Evolutionary conservation across 768 basidiomycete genomes (phyloP).

Genomic region (Russula abietina): DNA sequence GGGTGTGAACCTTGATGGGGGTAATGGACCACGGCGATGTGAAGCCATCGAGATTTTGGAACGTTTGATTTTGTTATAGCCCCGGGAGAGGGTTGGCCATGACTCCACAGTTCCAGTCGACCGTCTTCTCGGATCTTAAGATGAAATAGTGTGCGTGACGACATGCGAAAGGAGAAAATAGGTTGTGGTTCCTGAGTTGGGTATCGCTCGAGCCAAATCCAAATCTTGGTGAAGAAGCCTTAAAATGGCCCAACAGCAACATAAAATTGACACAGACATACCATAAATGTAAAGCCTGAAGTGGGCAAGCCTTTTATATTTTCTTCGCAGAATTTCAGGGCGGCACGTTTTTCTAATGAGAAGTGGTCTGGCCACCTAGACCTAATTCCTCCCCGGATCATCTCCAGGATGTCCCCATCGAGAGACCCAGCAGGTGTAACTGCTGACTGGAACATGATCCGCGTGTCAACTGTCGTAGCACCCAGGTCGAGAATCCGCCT

Average conservation of each 20-base stretch:
- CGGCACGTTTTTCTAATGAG: conserved; percentile 53
- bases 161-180: conserved; percentile 36
- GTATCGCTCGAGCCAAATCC: conserved; percentile 45
- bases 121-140: conserved; percentile 53
- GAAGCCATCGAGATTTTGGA: conserved; percentile 61
- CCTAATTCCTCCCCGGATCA: conserved; percentile 65
- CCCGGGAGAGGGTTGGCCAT: conserved; percentile 36
- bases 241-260: conserved; percentile 27
- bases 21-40: conserved; percentile 61
- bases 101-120: conserved; percentile 43
- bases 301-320: conserved; percentile 48
- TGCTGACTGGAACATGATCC: conserved; percentile 54
- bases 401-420: conserved; percentile 60
- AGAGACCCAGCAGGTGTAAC: conserved; percentile 46
- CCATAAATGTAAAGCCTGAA: conserved; percentile 71
- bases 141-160: conserved; percentile 35
- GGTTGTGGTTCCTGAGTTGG: conserved; percentile 32
- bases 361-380: conserved; percentile 77
- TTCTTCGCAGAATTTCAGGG: conserved; percentile 45
- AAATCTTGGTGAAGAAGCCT: conserved; percentile 34
- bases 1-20: conserved; percentile 50
- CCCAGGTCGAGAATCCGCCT: conserved; percentile 72
- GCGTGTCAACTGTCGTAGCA: conserved; percentile 55
- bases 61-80: conserved; percentile 45
- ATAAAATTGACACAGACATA: conserved; percentile 26